A percentile compares a stretch with the other conserved stretches of the same genome.
Evolutionary conservation across 164 flowering plant species (phyloP).

Genomic region (Annona cherimola): DNA sequence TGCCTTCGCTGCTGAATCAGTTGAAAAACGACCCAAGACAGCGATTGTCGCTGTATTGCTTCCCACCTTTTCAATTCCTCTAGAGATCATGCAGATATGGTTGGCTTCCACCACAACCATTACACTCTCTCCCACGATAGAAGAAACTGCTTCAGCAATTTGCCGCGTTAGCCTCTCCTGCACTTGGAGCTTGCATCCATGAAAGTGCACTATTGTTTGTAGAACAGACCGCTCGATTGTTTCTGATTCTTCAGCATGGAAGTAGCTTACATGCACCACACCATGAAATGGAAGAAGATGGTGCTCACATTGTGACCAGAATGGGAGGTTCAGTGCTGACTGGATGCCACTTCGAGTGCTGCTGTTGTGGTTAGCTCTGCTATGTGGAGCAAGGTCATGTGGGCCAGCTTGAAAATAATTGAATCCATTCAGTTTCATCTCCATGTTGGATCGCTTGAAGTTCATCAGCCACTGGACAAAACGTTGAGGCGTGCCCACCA

Average conservation of each 20-base stretch:
- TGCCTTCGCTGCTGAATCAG: constrained; percentile 52
- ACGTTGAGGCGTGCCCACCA: constrained; percentile 63
- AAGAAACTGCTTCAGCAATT: constrained; percentile 80
- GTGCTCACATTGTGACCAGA: constrained; percentile 96
- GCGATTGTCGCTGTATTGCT: constrained; percentile 90
- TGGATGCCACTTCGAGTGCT: constrained; percentile 23
- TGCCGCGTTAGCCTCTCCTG: constrained; percentile 92
- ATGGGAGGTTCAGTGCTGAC: constrained; percentile 61
- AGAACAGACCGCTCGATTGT: constrained; percentile 43
- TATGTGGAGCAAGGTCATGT: constrained; percentile 10
- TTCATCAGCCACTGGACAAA: constrained; percentile 84
- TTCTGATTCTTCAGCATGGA: constrained; percentile 25
- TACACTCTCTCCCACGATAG: constrained; percentile 45
- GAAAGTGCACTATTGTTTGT: constrained; percentile 70
- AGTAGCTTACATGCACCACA: constrained; percentile 78
- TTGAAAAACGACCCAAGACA: constrained; percentile 68
- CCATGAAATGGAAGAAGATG: constrained; percentile 96
- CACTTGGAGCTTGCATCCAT: constrained; percentile 92
- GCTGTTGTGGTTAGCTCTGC: constrained; percentile 10
- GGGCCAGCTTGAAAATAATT: constrained; percentile 15
- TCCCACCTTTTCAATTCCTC: constrained; percentile 91
- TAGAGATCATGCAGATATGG: constrained; percentile 91
- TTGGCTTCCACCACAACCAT: constrained; percentile 89
- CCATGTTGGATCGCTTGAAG: constrained; percentile 50
- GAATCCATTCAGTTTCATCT: constrained; percentile 52